Percentiles rank a stretch among this genome's conserved stretches.
These are phyloP conservation scores for Cymbopogon citratus DNA, from an alignment of 176 grass and related monocot species.

Conservation along the genomic window DNA sequence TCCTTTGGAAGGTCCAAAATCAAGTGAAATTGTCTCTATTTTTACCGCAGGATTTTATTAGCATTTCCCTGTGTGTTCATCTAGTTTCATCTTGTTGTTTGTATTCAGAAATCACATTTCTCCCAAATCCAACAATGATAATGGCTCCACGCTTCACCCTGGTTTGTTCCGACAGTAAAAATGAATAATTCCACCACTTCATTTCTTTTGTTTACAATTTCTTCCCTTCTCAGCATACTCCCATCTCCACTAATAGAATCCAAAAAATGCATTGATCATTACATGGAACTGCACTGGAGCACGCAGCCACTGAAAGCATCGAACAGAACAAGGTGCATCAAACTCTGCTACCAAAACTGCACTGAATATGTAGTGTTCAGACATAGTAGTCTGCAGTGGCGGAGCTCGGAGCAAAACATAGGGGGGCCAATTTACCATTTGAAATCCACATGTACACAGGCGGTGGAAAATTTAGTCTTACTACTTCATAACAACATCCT, in stretches of 20 bases:
- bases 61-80: background rate
- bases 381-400: too few species aligned
- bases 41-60: background rate
- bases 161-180: background rate
- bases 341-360: background rate
- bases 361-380: background rate
- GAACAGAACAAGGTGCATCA: background rate
- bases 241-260: too few species aligned
- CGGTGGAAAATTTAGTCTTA: too few species aligned
- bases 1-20: background rate
- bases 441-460: too few species aligned
- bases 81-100: background rate
- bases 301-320: background rate
- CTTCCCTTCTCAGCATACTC: background rate
- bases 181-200: background rate
- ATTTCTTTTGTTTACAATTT: background rate
- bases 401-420: too few species aligned
- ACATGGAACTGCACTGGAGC: background rate
- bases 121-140: background rate
- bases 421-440: too few species aligned
- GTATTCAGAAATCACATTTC: background rate
- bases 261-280: too few species aligned
- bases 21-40: background rate
- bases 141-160: background rate
- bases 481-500: too few species aligned